Percentiles rank a stretch among this genome's conserved stretches.
phyloP scores from a whole-genome alignment of 2,329 filamentous ascomycete genomes.

The Fusarium drepaniforme region DNA sequence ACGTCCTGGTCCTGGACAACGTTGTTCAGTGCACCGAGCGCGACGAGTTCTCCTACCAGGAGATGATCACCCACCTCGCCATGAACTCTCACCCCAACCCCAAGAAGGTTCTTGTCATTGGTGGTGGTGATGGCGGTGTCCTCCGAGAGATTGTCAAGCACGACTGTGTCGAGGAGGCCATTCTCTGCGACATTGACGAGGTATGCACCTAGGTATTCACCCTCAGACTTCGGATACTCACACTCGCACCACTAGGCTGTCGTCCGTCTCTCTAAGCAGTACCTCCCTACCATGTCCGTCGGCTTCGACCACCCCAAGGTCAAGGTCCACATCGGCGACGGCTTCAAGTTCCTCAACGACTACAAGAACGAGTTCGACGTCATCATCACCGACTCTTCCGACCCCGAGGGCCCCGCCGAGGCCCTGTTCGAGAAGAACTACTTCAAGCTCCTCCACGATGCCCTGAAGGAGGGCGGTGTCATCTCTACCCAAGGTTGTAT shows the following conservation, averaged over 20 bases:
- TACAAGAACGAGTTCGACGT: conserved; percentile 99
- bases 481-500: conserved; percentile 99
- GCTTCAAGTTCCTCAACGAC: conserved; percentile 98
- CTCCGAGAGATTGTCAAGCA: conserved; percentile 99
- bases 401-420: conserved; percentile 97
- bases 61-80: conserved; percentile 99
- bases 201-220: conserved; percentile 53
- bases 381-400: conserved; percentile 99
- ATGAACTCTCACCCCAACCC: conserved; percentile 99
- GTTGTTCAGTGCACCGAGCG: conserved; percentile 99
- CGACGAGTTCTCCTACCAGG: conserved; percentile 99
- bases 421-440: conserved; percentile 98
- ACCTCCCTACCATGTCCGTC: conserved; percentile 92
- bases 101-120: conserved; percentile 98
- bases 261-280: conserved; percentile 98
- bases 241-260: conserved; percentile 72
- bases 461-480: conserved; percentile 93
- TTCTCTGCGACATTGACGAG: conserved; percentile 98
- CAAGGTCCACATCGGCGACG: conserved; percentile 93
- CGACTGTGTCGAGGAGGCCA: conserved; percentile 94
- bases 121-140: conserved; percentile 96
- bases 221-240: background rate
- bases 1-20: conserved; percentile 96
- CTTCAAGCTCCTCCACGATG: conserved; percentile 92
- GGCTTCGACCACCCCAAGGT: conserved; percentile 95